Evolutionary conservation across 192 early-diverging fungal genomes (phyloP), one percentile per base, ranked within the genome.

Genomic region (Mortierella antarctica): DNA sequence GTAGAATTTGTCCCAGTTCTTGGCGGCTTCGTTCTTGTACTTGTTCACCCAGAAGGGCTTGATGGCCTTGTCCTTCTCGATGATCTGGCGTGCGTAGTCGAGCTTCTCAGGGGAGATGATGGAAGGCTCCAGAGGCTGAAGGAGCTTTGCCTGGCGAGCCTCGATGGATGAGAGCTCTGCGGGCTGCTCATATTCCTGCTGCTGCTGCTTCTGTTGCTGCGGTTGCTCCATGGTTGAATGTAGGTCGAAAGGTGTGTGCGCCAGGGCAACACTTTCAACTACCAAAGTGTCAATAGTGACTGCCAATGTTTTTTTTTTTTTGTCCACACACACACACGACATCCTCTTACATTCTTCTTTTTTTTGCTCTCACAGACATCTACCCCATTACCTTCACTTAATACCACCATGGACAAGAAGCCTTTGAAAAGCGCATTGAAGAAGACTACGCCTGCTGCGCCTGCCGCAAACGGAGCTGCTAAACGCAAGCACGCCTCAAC

Each of bases 1-100:
- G 67, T 95, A 94, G 78, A 95, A 96, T 52, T 88, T 86, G 82
- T 94, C 90, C 93, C 94, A 95, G 71, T 95, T 94, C 68, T 86
- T 90, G 52, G 89, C 83, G 12, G 94, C 92, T 62, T 95, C 94
- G 45, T 88, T 89, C 65, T 87, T 92, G 85, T 95, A 95, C 64
- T 95, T 95, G 20, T 86, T 89, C 40, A 88, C 85, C 94, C 94
- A 95, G 70, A 94, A 95, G 53, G 92, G 88, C 11, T 92, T 89
- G 21, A 84, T 73, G 62, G 86, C 89, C n/a, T 70, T 88, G 70
- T 94, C 93, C 42, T 87, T 83, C 42, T 83, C 83, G 50, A 94
- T 88, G 44, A 88, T 73, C 41, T 84, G 83, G 47, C 89, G 82
- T 13, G 91, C 91, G 42, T 83, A 74, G 48, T 85, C 64, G n/a